phyloP scores from a whole-genome alignment of 306 rosid genomes.

The Geum urbanum region DNA sequence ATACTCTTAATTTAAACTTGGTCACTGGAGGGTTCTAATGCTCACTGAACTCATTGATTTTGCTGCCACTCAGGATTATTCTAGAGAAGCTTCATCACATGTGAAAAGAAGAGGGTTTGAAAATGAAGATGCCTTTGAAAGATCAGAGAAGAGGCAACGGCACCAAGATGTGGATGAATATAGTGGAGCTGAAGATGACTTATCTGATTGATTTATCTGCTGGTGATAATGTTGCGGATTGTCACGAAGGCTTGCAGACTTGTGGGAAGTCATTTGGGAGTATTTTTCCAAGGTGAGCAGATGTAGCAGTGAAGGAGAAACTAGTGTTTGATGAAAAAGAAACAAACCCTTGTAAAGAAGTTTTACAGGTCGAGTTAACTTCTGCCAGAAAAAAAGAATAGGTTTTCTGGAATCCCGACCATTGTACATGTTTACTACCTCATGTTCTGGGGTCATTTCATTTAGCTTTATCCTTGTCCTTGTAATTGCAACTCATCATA shows the following conservation, averaged over 20 bases:
- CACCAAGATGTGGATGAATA: slow-evolving; percentile 63
- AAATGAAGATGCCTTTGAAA: slow-evolving; percentile 63
- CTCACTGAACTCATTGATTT: not conserved
- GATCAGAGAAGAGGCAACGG: slow-evolving; percentile 44
- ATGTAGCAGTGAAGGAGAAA: slow-evolving; percentile 25
- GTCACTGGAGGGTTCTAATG: slow-evolving; percentile 1
- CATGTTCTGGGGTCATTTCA: not conserved
- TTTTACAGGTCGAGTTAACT: slow-evolving; percentile 7
- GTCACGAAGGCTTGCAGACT: slow-evolving; percentile 18
- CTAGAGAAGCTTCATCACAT: slow-evolving; percentile 41
- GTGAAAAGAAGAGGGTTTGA: slow-evolving; percentile 47
- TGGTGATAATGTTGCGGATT: slow-evolving; percentile 28
- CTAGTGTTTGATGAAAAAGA: slow-evolving; percentile 9
- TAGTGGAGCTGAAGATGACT: slow-evolving; percentile 86
- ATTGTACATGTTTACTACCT: not conserved
- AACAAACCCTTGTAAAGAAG: slow-evolving; percentile 33
- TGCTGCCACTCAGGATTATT: slow-evolving; percentile 51
- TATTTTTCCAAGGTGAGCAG: slow-evolving; percentile 2
- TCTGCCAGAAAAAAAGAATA: not conserved
- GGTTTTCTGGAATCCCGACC: not conserved
- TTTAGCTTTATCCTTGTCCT: not conserved
- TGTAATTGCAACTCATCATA: not conserved
- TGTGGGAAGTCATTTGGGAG: slow-evolving; percentile 10
- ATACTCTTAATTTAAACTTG: not conserved
- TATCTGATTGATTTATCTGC: slow-evolving; percentile 56